Evolutionary conservation across 1,139 yeast genomes (phyloP).

Genomic region (Kurtzmaniella quercitrusa): DNA sequence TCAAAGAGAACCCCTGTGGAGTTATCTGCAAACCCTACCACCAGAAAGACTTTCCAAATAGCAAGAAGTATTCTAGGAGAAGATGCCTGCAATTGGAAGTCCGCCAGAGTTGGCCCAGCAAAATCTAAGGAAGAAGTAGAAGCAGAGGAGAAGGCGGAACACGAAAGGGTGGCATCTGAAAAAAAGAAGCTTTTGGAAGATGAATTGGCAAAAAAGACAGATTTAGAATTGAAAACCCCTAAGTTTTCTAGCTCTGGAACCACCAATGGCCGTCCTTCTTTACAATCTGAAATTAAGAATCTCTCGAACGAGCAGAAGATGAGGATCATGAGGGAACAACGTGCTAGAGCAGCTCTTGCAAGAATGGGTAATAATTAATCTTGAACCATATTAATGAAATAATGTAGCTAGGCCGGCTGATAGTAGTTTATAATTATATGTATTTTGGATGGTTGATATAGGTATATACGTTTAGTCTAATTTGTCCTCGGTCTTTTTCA

Average conservation of each 20-base stretch:
- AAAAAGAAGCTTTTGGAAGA: conserved; percentile 36
- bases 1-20: conserved; percentile 59
- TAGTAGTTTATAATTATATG: too few relatives aligned
- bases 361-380: conserved; percentile 40
- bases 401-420: too few relatives aligned
- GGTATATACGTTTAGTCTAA: not conserved
- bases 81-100: conserved; percentile 60
- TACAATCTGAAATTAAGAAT: conserved; percentile 26
- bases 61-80: conserved; percentile 71
- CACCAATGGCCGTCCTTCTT: conserved; percentile 17
- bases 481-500: conserved; percentile 7
- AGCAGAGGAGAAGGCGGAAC: conserved; percentile 30
- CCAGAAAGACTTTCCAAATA: conserved; percentile 59
- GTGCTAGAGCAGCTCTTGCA: conserved; percentile 97
- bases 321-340: conserved; percentile 83
- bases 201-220: conserved; percentile 38
- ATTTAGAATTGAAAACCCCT: conserved; percentile 33
- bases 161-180: conserved; percentile 30
- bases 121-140: conserved; percentile 62
- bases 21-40: conserved; percentile 38
- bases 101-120: conserved; percentile 64
- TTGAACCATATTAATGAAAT: too few relatives aligned
- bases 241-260: conserved; percentile 26
- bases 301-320: conserved; percentile 62
- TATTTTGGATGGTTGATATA: too few relatives aligned